Percentiles rank a stretch among this genome's conserved stretches.
phyloP scores from a whole-genome alignment of 306 rosid species.

The Bauhinia variegata region DNA sequence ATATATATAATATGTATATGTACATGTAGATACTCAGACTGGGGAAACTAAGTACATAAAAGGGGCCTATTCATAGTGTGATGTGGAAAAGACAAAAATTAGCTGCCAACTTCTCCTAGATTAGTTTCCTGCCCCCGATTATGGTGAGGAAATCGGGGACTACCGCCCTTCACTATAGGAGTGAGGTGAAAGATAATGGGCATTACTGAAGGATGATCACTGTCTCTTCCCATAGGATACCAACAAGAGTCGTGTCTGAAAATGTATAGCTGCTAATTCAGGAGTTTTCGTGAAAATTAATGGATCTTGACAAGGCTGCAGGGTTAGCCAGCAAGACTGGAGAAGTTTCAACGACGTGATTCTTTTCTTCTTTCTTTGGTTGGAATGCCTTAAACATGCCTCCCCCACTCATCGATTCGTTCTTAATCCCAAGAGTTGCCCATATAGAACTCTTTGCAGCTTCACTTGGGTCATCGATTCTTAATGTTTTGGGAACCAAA shows the following conservation, averaged over 20 bases:
- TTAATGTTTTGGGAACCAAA: constrained; percentile 80
- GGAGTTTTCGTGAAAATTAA: constrained; percentile 69
- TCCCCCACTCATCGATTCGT: constrained; percentile 60
- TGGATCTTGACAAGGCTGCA: constrained; percentile 88
- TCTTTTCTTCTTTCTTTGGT: constrained; percentile 55
- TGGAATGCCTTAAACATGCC: constrained; percentile 75
- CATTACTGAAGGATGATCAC: constrained; percentile 46
- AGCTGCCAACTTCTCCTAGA: constrained; percentile 42
- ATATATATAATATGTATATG: constrained; percentile 43
- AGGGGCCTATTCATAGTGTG: constrained; percentile 45
- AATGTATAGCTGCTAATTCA: constrained; percentile 36
- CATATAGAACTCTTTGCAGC: constrained; percentile 96
- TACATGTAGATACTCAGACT: constrained; percentile 61
- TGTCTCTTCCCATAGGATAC: constrained; percentile 24
- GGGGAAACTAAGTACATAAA: constrained; percentile 53
- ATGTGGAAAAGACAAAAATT: constrained; percentile 46
- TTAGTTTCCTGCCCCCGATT: constrained; percentile 35
- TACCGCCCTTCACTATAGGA: constrained; percentile 31
- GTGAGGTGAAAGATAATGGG: constrained; percentile 33
- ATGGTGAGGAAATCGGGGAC: constrained; percentile 43
- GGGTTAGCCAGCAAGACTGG: constrained; percentile 76
- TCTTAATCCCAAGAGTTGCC: constrained; percentile 91
- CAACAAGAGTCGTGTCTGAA: neutral
- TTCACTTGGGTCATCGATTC: constrained; percentile 86
- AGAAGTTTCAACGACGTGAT: constrained; percentile 51